Evolutionary conservation across 495 filamentous ascomycete species (phyloP).

Genomic region (Chaetomium cochliodes): DNA sequence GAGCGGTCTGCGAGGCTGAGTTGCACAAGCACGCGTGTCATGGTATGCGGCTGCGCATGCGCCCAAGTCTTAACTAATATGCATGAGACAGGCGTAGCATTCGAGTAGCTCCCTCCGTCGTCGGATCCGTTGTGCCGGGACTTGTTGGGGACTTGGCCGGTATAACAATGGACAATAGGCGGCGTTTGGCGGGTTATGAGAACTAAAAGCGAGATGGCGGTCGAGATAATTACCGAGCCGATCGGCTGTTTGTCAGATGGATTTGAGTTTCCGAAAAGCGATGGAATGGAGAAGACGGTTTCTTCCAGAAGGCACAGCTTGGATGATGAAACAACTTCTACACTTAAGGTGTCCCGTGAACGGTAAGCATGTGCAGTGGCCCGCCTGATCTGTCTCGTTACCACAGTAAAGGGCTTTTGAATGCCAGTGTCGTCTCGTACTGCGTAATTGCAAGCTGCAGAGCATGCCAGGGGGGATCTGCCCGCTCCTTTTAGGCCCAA

Average conservation of each 20-base stretch:
- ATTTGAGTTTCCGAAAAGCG: background rate
- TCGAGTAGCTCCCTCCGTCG: background rate
- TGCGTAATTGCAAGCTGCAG: slow-evolving; percentile 8
- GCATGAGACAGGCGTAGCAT: slow-evolving; percentile 6
- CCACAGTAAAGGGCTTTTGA: background rate
- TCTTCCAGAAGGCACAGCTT: background rate
- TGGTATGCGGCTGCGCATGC: slow-evolving; percentile 13
- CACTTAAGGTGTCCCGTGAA: slow-evolving; percentile 1
- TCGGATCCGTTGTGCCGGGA: background rate
- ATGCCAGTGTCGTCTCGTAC: background rate
- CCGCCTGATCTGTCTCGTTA: slow-evolving; percentile 12
- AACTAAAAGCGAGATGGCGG: no score
- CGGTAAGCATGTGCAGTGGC: slow-evolving; percentile 1
- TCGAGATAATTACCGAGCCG: no score
- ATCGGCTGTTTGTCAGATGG: background rate
- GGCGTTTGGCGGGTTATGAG: no score
- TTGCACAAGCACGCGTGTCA: slow-evolving; percentile 10
- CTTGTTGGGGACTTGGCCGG: background rate
- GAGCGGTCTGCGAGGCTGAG: slow-evolving; percentile 14
- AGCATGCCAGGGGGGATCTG: background rate
- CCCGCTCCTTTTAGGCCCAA: slow-evolving; percentile 16
- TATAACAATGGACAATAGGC: background rate
- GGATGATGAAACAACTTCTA: slow-evolving; percentile 7
- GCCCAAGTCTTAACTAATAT: background rate
- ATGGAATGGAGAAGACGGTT: background rate